These are phyloP conservation scores for Pezicula radicicola DNA, from an alignment of 2,329 filamentous ascomycete genomes.

Conservation along the genomic window DNA sequence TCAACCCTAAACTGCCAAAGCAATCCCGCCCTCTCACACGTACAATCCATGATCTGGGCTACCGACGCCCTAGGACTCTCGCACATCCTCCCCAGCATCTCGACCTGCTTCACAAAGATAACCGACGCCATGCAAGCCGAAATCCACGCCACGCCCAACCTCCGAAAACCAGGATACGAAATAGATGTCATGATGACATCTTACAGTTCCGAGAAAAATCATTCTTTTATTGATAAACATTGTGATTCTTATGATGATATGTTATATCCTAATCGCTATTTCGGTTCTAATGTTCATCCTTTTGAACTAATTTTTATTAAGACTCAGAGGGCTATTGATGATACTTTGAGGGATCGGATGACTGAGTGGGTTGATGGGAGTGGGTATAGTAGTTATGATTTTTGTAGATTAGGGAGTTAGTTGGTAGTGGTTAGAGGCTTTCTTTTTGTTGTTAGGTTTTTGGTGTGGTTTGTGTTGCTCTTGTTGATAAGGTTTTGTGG, in stretches of 20 bases:
- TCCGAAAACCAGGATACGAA: conserved; percentile 2
- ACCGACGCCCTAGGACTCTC: conserved; percentile 12
- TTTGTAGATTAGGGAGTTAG: background rate
- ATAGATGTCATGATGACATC: conserved; percentile 5
- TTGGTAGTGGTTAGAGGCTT: background rate
- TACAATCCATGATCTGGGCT: conserved; percentile 22
- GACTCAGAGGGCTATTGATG: no score
- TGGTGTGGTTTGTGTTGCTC: background rate
- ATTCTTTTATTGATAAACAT: background rate
- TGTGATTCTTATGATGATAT: background rate
- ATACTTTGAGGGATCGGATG: background rate
- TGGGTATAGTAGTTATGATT: conserved; percentile 6
- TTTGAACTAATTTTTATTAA: no score
- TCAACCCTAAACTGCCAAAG: conserved; percentile 13
- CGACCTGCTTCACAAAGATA: background rate
- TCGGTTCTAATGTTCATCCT: no score
- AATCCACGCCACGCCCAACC: background rate
- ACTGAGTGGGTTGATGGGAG: conserved; percentile 2
- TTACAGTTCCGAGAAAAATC: conserved; percentile 1
- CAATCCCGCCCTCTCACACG: conserved; percentile 8
- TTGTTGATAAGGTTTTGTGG: no score
- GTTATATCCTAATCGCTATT: no score
- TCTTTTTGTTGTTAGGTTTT: background rate
- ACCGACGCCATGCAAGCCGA: background rate
- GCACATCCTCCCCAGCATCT: conserved; percentile 4